Base-by-base conservation (phyloP, 2,329 filamentous ascomycete species). In the Xylariomycetidae sp. region DNA sequence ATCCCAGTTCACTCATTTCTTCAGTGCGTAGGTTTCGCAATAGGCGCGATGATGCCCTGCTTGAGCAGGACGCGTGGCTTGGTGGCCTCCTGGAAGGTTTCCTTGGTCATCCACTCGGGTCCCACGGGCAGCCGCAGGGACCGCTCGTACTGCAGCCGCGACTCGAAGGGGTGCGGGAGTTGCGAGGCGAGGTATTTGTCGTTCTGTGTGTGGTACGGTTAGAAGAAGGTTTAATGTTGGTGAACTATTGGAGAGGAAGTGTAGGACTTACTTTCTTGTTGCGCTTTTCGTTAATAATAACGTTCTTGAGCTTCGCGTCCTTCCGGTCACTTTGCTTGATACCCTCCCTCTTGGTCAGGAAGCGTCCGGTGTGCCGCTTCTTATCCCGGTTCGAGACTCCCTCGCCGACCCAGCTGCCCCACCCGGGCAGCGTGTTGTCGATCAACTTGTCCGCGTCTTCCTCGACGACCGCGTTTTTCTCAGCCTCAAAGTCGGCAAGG, bases 101-200 rank as follows among this genome's bases (percentile, higher is more conserved):
- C 80, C 74, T 95, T 96, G n/a, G 90, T 97, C 48, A 82, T 80
- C 89, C 90, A 98, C 62, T 98, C 90, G 12, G 85, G 87, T 2
- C 92, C 92, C 40, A 97, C 78, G 2, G 92, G 92, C 46, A 96
- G 64, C 27, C 90, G 74, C 38, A 97, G 67, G 44, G 84, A 85
- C 31, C 90, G 72, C 69, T 98, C 92, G 63, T 97, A 97, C 68
- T 96, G 88, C 54, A 85, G 75, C 48, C 74, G 75, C 17, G 76
- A 87, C 69, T 96, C 90, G 61, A 88, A 97, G n/a, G 81, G 82
- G 62, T 94, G 86, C 31, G 92, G 92, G 31, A 98, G 69, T 50
- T 80, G 77, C 7, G 80, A 79, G 13, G 92, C 89, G 51, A 95
- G 72, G 54, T 94, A 97, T 56, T 87, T 89, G 51, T 78, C 76